These are phyloP conservation scores for Neckera pumila DNA, from an alignment of 225 moss, liverwort and hornwort genomes.

Conservation along the genomic window DNA sequence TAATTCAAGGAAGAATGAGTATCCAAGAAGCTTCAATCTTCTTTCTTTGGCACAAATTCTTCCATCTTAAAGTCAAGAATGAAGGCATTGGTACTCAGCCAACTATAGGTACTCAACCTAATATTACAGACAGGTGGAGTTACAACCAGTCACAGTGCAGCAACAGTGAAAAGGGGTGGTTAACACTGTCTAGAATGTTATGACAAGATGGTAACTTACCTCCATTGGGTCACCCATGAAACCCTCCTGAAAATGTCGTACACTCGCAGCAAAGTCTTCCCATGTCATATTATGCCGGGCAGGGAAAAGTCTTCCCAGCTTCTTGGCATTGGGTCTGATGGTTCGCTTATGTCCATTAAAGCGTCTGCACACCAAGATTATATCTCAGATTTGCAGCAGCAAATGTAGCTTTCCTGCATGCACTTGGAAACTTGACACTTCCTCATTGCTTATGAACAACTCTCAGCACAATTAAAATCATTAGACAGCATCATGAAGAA, in stretches of 20 bases:
- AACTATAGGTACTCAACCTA: background rate
- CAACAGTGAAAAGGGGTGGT: background rate
- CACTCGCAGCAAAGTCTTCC: conserved; percentile 55
- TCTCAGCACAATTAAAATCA: background rate
- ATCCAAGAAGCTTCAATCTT: background rate
- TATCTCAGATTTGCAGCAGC: background rate
- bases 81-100: background rate
- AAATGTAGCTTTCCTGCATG: background rate
- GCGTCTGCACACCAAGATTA: conserved; percentile 49
- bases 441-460: background rate
- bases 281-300: conserved; percentile 60
- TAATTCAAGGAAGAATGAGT: background rate
- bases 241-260: conserved; percentile 69
- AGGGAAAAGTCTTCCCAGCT: conserved; percentile 57
- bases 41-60: background rate
- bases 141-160: background rate
- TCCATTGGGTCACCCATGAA: conserved; percentile 96
- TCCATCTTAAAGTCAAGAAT: background rate
- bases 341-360: conserved; percentile 90
- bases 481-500: background rate
- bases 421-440: background rate
- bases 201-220: conserved; percentile 6
- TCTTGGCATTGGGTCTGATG: conserved; percentile 83
- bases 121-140: background rate
- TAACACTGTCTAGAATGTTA: background rate